Percentiles rank a stretch among this genome's conserved stretches.
Conservation (phyloP, 352 stramenopile species). For the Achlya hypogyna region DNA sequence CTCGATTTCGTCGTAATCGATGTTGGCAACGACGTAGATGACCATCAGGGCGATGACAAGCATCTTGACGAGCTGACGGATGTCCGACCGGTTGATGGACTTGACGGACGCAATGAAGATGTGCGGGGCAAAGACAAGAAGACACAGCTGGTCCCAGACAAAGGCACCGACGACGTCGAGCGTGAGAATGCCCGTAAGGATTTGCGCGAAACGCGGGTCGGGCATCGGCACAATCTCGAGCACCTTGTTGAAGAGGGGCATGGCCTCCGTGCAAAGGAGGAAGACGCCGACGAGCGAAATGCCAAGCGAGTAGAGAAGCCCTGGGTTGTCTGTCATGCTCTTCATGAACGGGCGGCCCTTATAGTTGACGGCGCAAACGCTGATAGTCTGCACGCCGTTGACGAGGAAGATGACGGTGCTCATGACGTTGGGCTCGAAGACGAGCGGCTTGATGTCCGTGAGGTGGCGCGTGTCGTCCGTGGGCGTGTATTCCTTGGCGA, state of each 20-base stretch:
- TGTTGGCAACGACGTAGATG: slow-evolving; percentile 83
- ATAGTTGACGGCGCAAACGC: slow-evolving; percentile 99
- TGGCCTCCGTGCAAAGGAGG: slow-evolving; percentile 87
- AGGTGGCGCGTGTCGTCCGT: slow-evolving; percentile 67
- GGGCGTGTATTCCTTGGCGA: slow-evolving; percentile 85
- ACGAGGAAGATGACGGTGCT: slow-evolving; percentile 98
- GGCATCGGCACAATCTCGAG: slow-evolving; percentile 89
- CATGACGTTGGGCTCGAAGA: slow-evolving; percentile 97
- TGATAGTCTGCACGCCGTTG: slow-evolving; percentile 90
- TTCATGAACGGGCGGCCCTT: slow-evolving; percentile 98
- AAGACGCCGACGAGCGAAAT: slow-evolving; percentile 81
- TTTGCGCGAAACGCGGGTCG: slow-evolving; percentile 69
- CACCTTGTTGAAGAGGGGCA: slow-evolving; percentile 88
- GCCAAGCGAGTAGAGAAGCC: slow-evolving; percentile 89
- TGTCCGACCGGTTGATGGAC: slow-evolving; percentile 66
- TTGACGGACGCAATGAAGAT: slow-evolving; percentile 77
- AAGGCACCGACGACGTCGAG: slow-evolving; percentile 82
- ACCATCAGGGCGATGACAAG: slow-evolving; percentile 64
- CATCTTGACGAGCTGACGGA: slow-evolving; percentile 82
- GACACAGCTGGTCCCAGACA: slow-evolving; percentile 75
- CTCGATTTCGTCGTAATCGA: slow-evolving; percentile 86
- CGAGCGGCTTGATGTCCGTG: slow-evolving; percentile 51
- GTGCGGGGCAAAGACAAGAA: slow-evolving; percentile 77
- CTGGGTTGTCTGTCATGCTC: slow-evolving; percentile 92
- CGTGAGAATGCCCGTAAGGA: slow-evolving; percentile 70